Evolutionary conservation across 176 grass and related monocot species (phyloP).

Genomic region (Pharus latifolius): DNA sequence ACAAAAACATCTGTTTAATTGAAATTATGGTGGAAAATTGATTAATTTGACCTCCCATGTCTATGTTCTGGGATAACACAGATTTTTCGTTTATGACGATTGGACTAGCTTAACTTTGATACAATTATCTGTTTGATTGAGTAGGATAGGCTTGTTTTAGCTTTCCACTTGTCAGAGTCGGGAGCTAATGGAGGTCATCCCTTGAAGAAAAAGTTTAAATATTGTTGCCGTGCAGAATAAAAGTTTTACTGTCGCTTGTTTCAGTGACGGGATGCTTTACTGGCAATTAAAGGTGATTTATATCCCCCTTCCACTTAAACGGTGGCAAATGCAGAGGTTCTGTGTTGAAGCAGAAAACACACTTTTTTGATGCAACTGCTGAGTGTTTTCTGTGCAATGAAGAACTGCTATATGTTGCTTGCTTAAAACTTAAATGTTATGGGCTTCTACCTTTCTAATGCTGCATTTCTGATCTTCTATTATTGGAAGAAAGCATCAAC

Average conservation of each 20-base stretch:
- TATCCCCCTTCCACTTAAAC: neutral
- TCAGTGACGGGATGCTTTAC: neutral
- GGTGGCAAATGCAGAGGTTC: constrained; percentile 2
- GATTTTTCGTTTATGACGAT: neutral
- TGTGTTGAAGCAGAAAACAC: neutral
- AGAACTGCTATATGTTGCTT: neutral
- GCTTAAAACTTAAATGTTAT: neutral
- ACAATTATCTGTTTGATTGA: neutral
- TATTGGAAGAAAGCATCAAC: neutral
- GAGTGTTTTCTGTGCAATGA: neutral
- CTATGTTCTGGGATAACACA: neutral
- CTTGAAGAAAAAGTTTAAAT: neutral
- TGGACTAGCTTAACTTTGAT: neutral
- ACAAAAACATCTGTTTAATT: neutral
- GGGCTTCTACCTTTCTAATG: neutral
- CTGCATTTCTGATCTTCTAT: neutral
- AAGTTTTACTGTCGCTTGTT: neutral
- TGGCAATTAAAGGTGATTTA: constrained; percentile 1
- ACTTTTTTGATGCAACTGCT: neutral
- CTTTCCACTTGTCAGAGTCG: neutral
- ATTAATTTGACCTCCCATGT: constrained; percentile 9
- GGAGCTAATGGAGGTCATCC: neutral
- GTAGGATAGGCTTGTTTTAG: neutral
- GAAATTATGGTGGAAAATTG: neutral
- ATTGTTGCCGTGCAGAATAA: neutral